Evolutionary conservation across 1,139 yeast species (phyloP).

Genomic region (Diutina pseudorugosa): DNA sequence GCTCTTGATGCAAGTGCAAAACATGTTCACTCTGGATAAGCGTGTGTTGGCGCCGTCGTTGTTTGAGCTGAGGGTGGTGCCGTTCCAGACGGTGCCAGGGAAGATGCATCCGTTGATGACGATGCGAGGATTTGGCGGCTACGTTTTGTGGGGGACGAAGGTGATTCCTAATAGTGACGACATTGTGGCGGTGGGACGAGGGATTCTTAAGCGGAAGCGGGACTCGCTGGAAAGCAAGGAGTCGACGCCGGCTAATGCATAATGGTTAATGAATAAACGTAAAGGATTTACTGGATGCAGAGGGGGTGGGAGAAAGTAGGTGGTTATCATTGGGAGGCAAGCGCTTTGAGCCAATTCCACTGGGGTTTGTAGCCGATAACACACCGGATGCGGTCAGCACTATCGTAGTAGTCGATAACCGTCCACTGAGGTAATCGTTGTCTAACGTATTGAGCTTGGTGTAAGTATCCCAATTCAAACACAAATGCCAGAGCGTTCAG

Average conservation of each 20-base stretch:
- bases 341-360: not conserved
- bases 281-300: not conserved
- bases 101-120: slow-evolving; percentile 94
- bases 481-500: slow-evolving; percentile 27
- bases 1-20: slow-evolving; percentile 58
- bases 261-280: not conserved
- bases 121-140: slow-evolving; percentile 88
- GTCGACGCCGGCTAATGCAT: not conserved
- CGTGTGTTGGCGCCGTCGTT: slow-evolving; percentile 76
- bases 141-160: slow-evolving; percentile 63
- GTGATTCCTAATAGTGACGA: slow-evolving; percentile 59
- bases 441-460: slow-evolving; percentile 17
- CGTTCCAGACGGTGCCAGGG: slow-evolving; percentile 88
- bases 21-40: slow-evolving; percentile 49
- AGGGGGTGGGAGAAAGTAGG: not conserved
- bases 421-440: slow-evolving; percentile 14
- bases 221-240: not conserved
- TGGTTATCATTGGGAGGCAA: not conserved
- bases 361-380: slow-evolving; percentile 24
- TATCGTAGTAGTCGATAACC: slow-evolving; percentile 17
- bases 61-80: slow-evolving; percentile 71
- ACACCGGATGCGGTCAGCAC: slow-evolving; percentile 22
- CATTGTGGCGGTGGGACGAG: slow-evolving; percentile 45
- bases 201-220: slow-evolving; percentile 18
- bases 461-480: slow-evolving; percentile 28